phyloP scores from a whole-genome alignment of 1,284 basidiomycete genomes.

The Marasmius fiardii region DNA sequence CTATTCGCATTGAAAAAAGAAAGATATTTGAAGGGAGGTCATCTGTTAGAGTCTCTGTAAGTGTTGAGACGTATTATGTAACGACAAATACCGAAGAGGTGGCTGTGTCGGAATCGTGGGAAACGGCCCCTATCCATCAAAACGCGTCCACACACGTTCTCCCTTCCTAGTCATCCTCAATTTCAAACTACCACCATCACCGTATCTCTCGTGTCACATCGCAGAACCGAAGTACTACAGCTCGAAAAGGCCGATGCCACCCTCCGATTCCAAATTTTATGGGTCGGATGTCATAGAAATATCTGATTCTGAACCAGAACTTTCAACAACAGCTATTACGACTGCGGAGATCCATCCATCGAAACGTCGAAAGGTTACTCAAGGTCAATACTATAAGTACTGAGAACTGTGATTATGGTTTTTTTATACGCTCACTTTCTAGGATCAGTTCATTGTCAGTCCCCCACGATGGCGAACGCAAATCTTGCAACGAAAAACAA shows the following conservation, averaged over 20 bases:
- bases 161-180: background rate
- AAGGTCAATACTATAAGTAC: background rate
- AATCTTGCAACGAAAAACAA: slow-evolving; percentile 27
- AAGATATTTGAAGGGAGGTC: too few relatives aligned
- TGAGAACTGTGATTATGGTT: too few relatives aligned
- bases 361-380: background rate
- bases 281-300: background rate
- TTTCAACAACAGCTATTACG: too few relatives aligned
- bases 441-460: background rate
- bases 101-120: background rate
- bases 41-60: too few relatives aligned
- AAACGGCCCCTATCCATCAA: background rate
- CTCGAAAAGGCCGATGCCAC: background rate
- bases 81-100: too few relatives aligned
- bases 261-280: background rate
- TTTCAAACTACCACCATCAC: background rate
- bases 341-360: background rate
- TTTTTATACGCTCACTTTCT: too few relatives aligned
- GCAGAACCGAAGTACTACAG: background rate
- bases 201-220: background rate
- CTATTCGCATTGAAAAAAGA: too few relatives aligned
- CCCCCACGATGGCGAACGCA: background rate
- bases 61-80: too few relatives aligned
- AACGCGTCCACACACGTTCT: background rate
- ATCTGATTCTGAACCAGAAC: background rate